Base-by-base conservation (phyloP, 1,139 yeast species). In the Suzukiozyma palmioleophila region DNA sequence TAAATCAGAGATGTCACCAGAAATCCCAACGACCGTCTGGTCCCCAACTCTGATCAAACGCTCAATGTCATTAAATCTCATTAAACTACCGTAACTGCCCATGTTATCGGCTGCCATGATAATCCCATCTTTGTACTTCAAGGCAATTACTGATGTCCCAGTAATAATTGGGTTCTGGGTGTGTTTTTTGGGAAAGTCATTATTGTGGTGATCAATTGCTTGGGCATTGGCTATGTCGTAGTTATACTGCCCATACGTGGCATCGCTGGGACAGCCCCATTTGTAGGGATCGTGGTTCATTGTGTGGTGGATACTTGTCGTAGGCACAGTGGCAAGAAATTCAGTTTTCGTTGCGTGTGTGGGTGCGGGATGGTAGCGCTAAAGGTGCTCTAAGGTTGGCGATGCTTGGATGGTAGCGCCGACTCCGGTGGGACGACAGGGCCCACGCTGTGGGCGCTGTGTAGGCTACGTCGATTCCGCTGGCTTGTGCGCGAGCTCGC, bases 111-210 rank as follows among this genome's bases (percentile, higher is more conserved):
- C 97, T 2, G 98, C 97, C 68, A 92, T 74, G 39, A 92, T 78
- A 39, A 92, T 82, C 28, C 99, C 99, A 51, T 85, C 86, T 50
- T 86, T 73, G 67, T 81, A 94, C 64, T 90, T 92, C 65, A 90
- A 75, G 7, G 95, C 95, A 51, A 94, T 75, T 18, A 92, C 98
- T 27, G 96, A 87, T 1, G 97, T 88, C 58, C 98, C 97, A 8
- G 99, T 92, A 42, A 94, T 88, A 51, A 87, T 84, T 34, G 99
- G 99, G 56, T 81, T 87, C 62, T 88, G 96, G 3, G 98, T 90
- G 62, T 86, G 84, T 80, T 81, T 79, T 45, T 71, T 77, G 30
- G 97, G 97, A 57, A 80, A 74, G 26, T 47, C 51, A 25, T 42
- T 47, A 34, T 59, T 59, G 9, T 61, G 56, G 21, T 44, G 46